Conservation (phyloP, 352 stramenopile species). For the Saprolegnia diclina region DNA sequence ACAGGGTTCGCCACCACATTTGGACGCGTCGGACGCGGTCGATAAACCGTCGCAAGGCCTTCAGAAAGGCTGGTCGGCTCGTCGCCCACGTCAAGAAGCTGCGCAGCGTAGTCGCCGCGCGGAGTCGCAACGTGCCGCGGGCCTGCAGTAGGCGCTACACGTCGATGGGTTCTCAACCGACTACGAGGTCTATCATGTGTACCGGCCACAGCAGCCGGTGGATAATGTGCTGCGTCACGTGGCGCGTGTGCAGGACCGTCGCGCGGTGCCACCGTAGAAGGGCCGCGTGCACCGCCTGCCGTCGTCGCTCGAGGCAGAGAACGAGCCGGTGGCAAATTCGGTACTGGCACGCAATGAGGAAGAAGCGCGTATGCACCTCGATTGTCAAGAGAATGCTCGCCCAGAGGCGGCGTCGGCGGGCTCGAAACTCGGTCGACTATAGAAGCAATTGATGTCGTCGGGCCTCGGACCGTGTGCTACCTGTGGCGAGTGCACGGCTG, state of each 20-base stretch:
- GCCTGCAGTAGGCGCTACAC: constrained; percentile 16
- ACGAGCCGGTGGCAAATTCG: constrained; percentile 6
- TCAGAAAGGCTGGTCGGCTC: background rate
- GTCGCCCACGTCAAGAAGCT: constrained; percentile 13
- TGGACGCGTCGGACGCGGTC: constrained; percentile 21
- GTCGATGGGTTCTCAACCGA: too few relatives aligned
- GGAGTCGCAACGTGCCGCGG: background rate
- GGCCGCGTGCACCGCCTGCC: background rate
- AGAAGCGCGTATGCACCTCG: constrained; percentile 8
- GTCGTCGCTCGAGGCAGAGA: background rate
- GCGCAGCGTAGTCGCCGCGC: background rate
- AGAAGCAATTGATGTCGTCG: background rate
- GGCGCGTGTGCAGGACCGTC: background rate
- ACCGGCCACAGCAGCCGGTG: constrained; percentile 17
- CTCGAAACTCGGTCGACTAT: constrained; percentile 2
- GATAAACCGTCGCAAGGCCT: constrained; percentile 10
- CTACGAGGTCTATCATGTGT: too few relatives aligned
- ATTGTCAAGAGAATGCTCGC: background rate
- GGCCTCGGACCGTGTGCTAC: background rate
- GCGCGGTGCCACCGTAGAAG: constrained; percentile 1
- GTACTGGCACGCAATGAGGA: constrained; percentile 4
- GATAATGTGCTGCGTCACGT: background rate
- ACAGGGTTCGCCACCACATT: constrained; percentile 7
- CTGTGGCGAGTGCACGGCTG: constrained; percentile 1
- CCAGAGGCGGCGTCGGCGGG: constrained; percentile 5